Conservation (phyloP, 148 eudicot species). For the Diospyros lotus region DNA sequence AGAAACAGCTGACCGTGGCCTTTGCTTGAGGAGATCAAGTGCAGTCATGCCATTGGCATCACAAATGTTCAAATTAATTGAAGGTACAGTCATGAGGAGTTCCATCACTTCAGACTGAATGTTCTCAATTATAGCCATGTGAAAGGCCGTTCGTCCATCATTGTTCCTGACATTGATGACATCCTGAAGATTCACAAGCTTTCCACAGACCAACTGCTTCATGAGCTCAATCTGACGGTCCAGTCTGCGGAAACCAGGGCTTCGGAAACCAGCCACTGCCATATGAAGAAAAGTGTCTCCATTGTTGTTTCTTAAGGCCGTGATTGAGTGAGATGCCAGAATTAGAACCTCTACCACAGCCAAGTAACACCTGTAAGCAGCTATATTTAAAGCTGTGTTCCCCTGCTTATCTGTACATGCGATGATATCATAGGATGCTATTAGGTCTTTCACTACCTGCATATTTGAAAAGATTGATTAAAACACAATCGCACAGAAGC, state of each 20-base stretch:
- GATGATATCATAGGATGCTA: slow-evolving; percentile 50
- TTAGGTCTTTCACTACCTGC: slow-evolving; percentile 64
- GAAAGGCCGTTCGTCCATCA: slow-evolving; percentile 77
- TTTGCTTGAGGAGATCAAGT: slow-evolving; percentile 61
- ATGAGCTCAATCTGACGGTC: slow-evolving; percentile 64
- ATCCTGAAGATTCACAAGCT: slow-evolving; percentile 35
- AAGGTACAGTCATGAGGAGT: slow-evolving; percentile 49
- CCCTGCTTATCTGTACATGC: slow-evolving; percentile 54
- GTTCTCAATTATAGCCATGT: slow-evolving; percentile 60
- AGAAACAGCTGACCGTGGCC: slow-evolving; percentile 43
- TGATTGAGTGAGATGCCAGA: slow-evolving; percentile 41
- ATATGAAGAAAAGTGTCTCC: slow-evolving; percentile 83
- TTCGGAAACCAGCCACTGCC: slow-evolving; percentile 68
- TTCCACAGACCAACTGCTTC: slow-evolving; percentile 34
- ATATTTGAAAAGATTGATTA: slow-evolving; percentile 1
- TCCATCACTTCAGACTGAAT: slow-evolving; percentile 49
- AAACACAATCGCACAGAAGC: background rate
- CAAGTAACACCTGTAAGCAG: slow-evolving; percentile 67
- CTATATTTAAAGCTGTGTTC: slow-evolving; percentile 70
- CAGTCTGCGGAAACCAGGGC: slow-evolving; percentile 59
- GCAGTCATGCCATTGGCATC: slow-evolving; percentile 62
- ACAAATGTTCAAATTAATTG: slow-evolving; percentile 38
- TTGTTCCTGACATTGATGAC: slow-evolving; percentile 53
- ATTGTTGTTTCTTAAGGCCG: slow-evolving; percentile 38
- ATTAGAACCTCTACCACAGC: slow-evolving; percentile 44